phyloP scores from a whole-genome alignment of 176 grass and related monocot genomes.

The Stipa capillata region DNA sequence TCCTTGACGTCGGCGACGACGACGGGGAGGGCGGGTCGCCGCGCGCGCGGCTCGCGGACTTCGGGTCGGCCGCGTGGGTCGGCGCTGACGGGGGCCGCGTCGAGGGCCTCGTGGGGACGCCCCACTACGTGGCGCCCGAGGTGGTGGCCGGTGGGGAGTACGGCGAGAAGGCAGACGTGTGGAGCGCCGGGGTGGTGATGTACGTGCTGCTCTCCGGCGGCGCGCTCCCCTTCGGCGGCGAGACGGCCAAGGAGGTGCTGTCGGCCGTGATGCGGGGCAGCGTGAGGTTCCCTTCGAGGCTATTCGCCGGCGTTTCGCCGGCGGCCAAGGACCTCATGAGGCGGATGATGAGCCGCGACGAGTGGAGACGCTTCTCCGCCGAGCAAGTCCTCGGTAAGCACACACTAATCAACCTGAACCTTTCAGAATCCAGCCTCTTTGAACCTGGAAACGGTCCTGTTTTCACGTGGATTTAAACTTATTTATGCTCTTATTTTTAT shows the following conservation, averaged over 20 bases:
- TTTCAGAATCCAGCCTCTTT: no score
- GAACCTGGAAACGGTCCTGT: neutral
- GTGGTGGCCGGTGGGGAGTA: constrained; percentile 61
- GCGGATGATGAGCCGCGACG: constrained; percentile 69
- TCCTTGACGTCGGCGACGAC: constrained; percentile 35
- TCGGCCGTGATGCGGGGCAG: constrained; percentile 39
- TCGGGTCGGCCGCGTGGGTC: constrained; percentile 71
- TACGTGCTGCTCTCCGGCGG: constrained; percentile 79
- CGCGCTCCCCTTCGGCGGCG: constrained; percentile 65
- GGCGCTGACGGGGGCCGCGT: constrained; percentile 27
- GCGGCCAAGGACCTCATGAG: constrained; percentile 75
- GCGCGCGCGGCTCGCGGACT: constrained; percentile 55
- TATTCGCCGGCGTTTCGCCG: constrained; percentile 51
- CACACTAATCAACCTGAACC: neutral
- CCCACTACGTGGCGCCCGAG: constrained; percentile 80
- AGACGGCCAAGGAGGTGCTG: constrained; percentile 56
- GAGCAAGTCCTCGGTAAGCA: constrained; percentile 78
- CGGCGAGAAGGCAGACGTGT: constrained; percentile 77
- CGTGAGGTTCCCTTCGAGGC: constrained; percentile 51
- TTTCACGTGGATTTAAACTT: neutral
- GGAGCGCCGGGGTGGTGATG: constrained; percentile 83
- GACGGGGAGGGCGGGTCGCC: neutral
- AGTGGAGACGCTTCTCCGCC: constrained; percentile 62
- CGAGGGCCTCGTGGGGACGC: constrained; percentile 69
- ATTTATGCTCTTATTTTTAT: neutral